phyloP scores from a whole-genome alignment of 768 basidiomycete genomes.

The Cubamyces lactineus region DNA sequence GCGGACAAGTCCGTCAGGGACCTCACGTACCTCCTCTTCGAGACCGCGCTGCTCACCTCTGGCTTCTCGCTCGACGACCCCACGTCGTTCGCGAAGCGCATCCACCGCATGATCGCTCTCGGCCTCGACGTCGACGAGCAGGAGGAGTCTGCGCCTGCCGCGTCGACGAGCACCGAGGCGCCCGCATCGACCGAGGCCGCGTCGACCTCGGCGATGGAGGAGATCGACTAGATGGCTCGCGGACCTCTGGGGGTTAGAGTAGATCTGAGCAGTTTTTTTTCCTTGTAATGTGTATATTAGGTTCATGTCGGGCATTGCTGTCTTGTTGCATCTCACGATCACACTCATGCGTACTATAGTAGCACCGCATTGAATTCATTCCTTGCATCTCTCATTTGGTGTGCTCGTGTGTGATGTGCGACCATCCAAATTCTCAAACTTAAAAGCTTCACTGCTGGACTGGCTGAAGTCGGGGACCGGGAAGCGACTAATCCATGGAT shows the following conservation, averaged over 20 bases:
- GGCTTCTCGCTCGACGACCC: slow-evolving; percentile 97
- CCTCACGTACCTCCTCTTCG: slow-evolving; percentile 93
- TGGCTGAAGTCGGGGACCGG: no score
- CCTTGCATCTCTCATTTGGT: slow-evolving; percentile 14
- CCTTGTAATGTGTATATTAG: slow-evolving; percentile 20
- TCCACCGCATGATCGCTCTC: slow-evolving; percentile 95
- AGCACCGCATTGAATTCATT: slow-evolving; percentile 23
- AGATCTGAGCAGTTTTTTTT: slow-evolving; percentile 21
- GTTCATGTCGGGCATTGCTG: slow-evolving; percentile 23
- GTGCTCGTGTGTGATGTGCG: neutral
- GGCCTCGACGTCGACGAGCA: slow-evolving; percentile 90
- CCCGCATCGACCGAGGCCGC: slow-evolving; percentile 60
- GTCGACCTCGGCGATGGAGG: slow-evolving; percentile 91
- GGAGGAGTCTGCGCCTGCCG: slow-evolving; percentile 51
- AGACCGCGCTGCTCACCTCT: slow-evolving; percentile 94
- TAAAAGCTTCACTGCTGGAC: no score
- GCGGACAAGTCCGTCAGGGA: slow-evolving; percentile 98
- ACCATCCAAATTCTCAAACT: no score
- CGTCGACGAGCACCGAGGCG: slow-evolving; percentile 50
- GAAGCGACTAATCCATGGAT: neutral
- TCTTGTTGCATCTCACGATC: slow-evolving; percentile 25
- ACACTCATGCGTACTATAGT: slow-evolving; percentile 19
- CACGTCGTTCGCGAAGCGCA: slow-evolving; percentile 91
- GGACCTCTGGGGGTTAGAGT: slow-evolving; percentile 17
- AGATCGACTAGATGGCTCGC: slow-evolving; percentile 72